Evolutionary conservation across 441 rosid genomes (phyloP), one percentile per base, ranked within the genome.

Genomic region (Erodium chrysanthum): DNA sequence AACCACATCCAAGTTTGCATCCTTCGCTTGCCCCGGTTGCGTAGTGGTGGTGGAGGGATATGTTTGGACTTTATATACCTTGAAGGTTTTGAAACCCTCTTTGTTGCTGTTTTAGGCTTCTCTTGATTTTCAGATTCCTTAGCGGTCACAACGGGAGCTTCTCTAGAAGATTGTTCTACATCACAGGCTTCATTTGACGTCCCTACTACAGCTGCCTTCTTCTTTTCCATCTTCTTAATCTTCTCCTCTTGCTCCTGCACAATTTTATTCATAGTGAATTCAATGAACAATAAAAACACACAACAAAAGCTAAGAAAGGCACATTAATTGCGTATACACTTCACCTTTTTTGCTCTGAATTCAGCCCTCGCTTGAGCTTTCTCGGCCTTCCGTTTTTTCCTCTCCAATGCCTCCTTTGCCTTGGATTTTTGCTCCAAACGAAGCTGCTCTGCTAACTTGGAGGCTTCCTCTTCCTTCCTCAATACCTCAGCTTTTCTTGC

Each of bases 1-100:
- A 70, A 77, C 97, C 92, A 89, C 89, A 84, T 89, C 91, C 94
- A 91, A 64, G 85, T 74, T 74, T 77, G 84, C 80, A 84, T 83
- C 75, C 79, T 89, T 73, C 88, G 81, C 83, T 81, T 89, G 48
- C 90, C 78, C 22, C 95, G 77, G 77, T 81, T 85, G 68, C 96
- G 86, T 27, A 88, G 75, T 15, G 92, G 86, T 9, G 75, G 82
- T 7, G 40, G 40, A 40, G 96, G 91, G 75, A 83, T 66, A 12
- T 88, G 74, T 72, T 84, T 85, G 31, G 81, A 56, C 78, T 86
- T 91, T 12, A 79, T 6, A 66, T 78, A 86, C 60, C 80, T 86
- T 42, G 78, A 23, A 62, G 78, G 62, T 68, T 77, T 86, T 50
- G 77, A 75, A 9, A 86, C 33, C 76, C 80, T 84, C 80, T 85